Percentiles rank a stretch among this genome's conserved stretches.
phyloP scores from a whole-genome alignment of 352 stramenopile species.

The Phytopythium delawarense region DNA sequence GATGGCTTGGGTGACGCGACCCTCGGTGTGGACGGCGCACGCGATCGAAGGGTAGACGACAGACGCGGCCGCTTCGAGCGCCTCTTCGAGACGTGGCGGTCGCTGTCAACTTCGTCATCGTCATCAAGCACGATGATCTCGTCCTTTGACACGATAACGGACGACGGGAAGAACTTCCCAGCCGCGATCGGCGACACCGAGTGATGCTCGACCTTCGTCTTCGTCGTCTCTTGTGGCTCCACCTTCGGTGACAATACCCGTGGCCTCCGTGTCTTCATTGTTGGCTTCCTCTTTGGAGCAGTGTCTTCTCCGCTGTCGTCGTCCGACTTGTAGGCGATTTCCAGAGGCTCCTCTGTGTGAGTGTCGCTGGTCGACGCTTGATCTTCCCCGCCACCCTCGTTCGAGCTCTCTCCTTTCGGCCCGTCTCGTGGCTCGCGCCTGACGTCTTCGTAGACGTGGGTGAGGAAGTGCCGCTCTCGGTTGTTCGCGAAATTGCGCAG shows the following conservation, averaged over 20 bases:
- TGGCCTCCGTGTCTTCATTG: background rate
- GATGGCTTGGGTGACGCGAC: background rate
- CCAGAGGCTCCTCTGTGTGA: background rate
- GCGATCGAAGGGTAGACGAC: background rate
- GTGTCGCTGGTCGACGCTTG: background rate
- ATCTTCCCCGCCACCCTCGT: background rate
- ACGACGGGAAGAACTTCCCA: background rate
- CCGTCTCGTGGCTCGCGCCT: conserved; percentile 2
- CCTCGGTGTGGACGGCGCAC: background rate
- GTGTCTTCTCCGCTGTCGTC: background rate
- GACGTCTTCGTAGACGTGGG: conserved; percentile 20
- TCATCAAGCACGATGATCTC: conserved; percentile 8
- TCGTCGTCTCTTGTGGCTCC: background rate
- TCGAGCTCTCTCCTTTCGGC: conserved; percentile 5
- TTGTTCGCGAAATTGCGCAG: conserved; percentile 29
- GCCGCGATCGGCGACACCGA: background rate
- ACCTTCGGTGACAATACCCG: background rate
- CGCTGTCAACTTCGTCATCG: background rate
- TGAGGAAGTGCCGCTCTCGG: conserved; percentile 16
- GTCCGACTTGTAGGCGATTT: conserved; percentile 3
- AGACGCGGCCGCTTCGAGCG: conserved; percentile 1
- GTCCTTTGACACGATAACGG: conserved; percentile 1
- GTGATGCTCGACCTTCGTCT: background rate
- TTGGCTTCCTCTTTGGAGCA: background rate
- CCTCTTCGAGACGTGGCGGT: background rate